These are phyloP conservation scores for Chrysoporthe puriensis DNA, from an alignment of 2,329 filamentous ascomycete genomes.

Conservation along the genomic window DNA sequence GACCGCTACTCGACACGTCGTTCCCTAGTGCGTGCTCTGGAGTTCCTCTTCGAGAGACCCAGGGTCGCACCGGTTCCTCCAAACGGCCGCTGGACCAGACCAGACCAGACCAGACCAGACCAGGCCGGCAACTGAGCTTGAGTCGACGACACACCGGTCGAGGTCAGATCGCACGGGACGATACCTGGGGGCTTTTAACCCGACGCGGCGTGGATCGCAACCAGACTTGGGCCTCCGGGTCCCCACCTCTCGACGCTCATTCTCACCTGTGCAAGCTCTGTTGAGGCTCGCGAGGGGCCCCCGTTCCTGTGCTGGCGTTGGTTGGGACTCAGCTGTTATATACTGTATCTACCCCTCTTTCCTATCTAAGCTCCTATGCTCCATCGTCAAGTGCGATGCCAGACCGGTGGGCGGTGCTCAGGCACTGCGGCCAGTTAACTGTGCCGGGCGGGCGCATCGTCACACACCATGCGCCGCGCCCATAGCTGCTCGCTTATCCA, in stretches of 20 bases:
- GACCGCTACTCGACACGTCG: constrained; percentile 12
- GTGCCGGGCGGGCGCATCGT: constrained; percentile 22
- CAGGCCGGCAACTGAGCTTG: neutral
- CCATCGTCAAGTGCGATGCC: constrained; percentile 14
- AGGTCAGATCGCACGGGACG: constrained; percentile 15
- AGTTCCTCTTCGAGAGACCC: neutral
- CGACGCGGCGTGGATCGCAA: constrained; percentile 9
- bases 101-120: neutral
- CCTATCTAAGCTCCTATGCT: constrained; percentile 16
- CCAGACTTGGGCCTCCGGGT: constrained; percentile 16
- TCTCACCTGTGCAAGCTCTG: constrained; percentile 20
- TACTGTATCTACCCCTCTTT: constrained; percentile 30
- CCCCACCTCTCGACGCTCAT: constrained; percentile 18
- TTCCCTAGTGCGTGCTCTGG: neutral
- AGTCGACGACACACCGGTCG: neutral
- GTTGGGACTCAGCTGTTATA: constrained; percentile 9
- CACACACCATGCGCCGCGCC: constrained; percentile 19
- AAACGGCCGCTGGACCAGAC: neutral
- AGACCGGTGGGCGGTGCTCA: constrained; percentile 24
- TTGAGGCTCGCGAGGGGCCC: constrained; percentile 3
- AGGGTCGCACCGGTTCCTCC: constrained; percentile 1
- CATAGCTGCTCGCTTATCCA: constrained; percentile 24
- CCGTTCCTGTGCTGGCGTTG: constrained; percentile 13
- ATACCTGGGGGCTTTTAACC: constrained; percentile 10
- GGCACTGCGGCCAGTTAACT: constrained; percentile 17